A percentile compares a stretch with the other conserved stretches of the same genome.
These are phyloP conservation scores for Agaricales sp. DNA, from an alignment of 1,284 basidiomycete species.

Conservation along the genomic window DNA sequence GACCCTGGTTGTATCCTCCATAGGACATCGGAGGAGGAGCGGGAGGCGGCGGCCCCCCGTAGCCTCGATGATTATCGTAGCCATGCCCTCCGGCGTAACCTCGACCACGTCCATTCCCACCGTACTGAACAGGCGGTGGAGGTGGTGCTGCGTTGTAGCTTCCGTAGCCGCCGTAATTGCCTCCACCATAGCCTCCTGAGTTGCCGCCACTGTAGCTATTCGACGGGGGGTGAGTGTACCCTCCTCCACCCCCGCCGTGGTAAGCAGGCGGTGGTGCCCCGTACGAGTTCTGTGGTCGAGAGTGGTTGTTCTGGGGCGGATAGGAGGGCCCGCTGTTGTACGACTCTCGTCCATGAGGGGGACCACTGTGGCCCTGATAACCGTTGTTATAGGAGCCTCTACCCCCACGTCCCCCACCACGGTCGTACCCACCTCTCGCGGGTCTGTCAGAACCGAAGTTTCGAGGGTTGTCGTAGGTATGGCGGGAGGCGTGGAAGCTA, in stretches of 20 bases:
- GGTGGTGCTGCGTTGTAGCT: conserved; percentile 4
- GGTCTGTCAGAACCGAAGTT: conserved; percentile 18
- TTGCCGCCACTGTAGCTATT: background rate
- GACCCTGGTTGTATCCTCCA: conserved; percentile 11
- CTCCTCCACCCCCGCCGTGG: conserved; percentile 10
- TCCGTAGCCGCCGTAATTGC: conserved; percentile 15
- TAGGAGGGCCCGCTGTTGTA: background rate
- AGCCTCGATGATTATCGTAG: conserved; percentile 14
- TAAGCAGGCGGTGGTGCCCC: background rate
- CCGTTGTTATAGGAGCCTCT: background rate
- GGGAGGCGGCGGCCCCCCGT: conserved; percentile 14
- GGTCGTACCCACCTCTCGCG: conserved; percentile 11
- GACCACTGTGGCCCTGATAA: background rate
- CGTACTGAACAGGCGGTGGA: conserved; percentile 1
- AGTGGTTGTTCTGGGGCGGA: background rate
- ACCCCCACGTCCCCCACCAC: conserved; percentile 12
- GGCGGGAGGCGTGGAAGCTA: conserved; percentile 2
- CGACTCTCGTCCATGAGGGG: background rate
- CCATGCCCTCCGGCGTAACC: background rate
- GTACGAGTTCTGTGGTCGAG: background rate
- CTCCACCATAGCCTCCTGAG: conserved; percentile 7
- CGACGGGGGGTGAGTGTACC: background rate
- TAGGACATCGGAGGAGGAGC: conserved; percentile 3
- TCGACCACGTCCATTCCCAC: conserved; percentile 7
- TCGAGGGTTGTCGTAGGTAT: conserved; percentile 10